phyloP scores from a whole-genome alignment of 2,329 filamentous ascomycete species.

The Colletotrichum graminicola region DNA sequence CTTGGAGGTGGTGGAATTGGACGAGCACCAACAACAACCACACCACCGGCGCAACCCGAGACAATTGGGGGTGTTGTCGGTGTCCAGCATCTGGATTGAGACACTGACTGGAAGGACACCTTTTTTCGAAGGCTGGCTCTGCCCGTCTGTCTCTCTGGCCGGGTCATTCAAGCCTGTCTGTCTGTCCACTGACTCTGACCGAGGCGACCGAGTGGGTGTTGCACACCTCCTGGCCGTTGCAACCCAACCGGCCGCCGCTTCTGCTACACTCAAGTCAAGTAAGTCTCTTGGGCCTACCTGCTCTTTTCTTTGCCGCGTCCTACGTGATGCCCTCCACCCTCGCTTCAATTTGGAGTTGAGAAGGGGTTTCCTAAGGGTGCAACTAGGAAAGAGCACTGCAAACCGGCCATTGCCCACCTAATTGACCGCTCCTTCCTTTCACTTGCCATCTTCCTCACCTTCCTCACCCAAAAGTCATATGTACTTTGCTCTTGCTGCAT shows the following conservation, averaged over 20 bases:
- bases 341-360: constrained; percentile 23
- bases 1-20: constrained; percentile 9
- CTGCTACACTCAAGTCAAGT: background rate
- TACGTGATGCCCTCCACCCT: constrained; percentile 36
- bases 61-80: constrained; percentile 17
- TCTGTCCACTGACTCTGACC: background rate
- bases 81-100: constrained; percentile 5
- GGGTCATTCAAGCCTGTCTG: background rate
- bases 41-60: constrained; percentile 32
- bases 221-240: background rate
- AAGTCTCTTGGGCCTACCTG: constrained; percentile 4
- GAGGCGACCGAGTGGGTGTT: background rate
- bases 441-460: constrained; percentile 13
- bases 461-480: constrained; percentile 13
- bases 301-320: constrained; percentile 24
- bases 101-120: constrained; percentile 2
- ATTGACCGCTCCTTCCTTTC: constrained; percentile 26
- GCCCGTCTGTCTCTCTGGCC: background rate
- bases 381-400: constrained; percentile 1
- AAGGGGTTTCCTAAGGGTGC: constrained; percentile 6
- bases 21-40: constrained; percentile 11
- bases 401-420: constrained; percentile 15
- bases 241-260: background rate
- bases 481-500: background rate
- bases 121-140: constrained; percentile 5